Evolutionary conservation across 2,329 filamentous ascomycete species (phyloP).

Genomic region (Talaromyces albobiverticillius): DNA sequence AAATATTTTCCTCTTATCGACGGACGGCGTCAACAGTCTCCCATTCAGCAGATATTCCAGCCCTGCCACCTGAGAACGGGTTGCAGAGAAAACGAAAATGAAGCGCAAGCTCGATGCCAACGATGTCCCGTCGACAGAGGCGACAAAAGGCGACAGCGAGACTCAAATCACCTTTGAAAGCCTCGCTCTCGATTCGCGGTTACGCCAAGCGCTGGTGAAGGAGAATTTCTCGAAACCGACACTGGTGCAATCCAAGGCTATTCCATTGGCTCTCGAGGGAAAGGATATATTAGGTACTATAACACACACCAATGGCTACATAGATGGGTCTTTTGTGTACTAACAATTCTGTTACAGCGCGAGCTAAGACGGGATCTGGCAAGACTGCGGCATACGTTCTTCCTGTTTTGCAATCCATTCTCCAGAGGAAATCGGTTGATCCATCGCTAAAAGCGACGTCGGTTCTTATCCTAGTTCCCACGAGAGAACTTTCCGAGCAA

Average conservation of each 20-base stretch:
- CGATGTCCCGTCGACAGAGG: slow-evolving; percentile 42
- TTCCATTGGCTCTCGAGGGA: slow-evolving; percentile 82
- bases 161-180: slow-evolving; percentile 63
- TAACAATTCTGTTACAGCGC: slow-evolving; percentile 51
- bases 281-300: slow-evolving; percentile 78
- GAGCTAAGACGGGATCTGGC: slow-evolving; percentile 91
- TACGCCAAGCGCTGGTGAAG: slow-evolving; percentile 80
- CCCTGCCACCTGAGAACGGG: slow-evolving; percentile 8
- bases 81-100: slow-evolving; percentile 31
- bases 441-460: slow-evolving; percentile 54
- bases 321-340: no score
- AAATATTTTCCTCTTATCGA: slow-evolving; percentile 13
- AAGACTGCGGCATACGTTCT: slow-evolving; percentile 97
- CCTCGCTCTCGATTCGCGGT: slow-evolving; percentile 76
- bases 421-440: slow-evolving; percentile 67
- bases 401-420: slow-evolving; percentile 78
- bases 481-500: slow-evolving; percentile 89
- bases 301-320: no score
- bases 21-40: neutral
- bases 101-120: slow-evolving; percentile 51
- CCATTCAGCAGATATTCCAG: neutral
- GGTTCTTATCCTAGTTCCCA: slow-evolving; percentile 88
- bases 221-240: slow-evolving; percentile 84
- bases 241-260: slow-evolving; percentile 80
- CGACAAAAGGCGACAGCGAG: slow-evolving; percentile 23